phyloP scores from a whole-genome alignment of 192 early-diverging fungal species.

The Bifiguratus adelaidae region DNA sequence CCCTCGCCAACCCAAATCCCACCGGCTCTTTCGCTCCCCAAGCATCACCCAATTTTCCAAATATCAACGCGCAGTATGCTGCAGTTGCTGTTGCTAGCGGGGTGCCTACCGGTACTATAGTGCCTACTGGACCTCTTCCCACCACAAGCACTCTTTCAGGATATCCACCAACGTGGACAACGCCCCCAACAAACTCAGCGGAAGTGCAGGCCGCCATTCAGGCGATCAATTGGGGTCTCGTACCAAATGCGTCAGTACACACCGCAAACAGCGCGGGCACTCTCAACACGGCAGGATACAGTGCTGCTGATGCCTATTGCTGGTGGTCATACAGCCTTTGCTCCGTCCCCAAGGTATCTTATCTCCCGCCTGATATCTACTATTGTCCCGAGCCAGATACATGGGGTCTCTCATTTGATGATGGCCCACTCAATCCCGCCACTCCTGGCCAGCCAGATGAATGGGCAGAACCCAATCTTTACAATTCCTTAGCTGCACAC shows the following conservation, averaged over 20 bases:
- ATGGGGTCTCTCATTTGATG: conserved; percentile 21
- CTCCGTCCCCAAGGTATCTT: conserved; percentile 10
- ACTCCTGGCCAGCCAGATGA: conserved; percentile 2
- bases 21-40: neutral
- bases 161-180: conserved; percentile 21
- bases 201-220: conserved; percentile 15
- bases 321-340: conserved; percentile 22
- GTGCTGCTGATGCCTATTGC: conserved; percentile 15
- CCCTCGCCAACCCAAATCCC: too few species aligned
- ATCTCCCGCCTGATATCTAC: conserved; percentile 17
- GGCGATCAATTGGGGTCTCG: conserved; percentile 20
- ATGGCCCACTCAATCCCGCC: conserved; percentile 17
- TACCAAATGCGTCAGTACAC: conserved; percentile 12
- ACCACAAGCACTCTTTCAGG: conserved; percentile 1
- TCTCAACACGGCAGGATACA: conserved; percentile 15
- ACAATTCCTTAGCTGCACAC: conserved; percentile 22
- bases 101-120: neutral
- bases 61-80: too few species aligned
- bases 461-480: conserved; percentile 20
- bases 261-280: conserved; percentile 15
- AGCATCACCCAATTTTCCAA: neutral
- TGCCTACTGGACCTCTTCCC: conserved; percentile 12
- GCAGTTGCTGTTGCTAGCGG: neutral
- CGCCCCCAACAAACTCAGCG: conserved; percentile 22
- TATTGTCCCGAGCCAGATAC: conserved; percentile 16